Conservation (phyloP, 768 basidiomycete genomes). For the Wakefieldia striispora region DNA sequence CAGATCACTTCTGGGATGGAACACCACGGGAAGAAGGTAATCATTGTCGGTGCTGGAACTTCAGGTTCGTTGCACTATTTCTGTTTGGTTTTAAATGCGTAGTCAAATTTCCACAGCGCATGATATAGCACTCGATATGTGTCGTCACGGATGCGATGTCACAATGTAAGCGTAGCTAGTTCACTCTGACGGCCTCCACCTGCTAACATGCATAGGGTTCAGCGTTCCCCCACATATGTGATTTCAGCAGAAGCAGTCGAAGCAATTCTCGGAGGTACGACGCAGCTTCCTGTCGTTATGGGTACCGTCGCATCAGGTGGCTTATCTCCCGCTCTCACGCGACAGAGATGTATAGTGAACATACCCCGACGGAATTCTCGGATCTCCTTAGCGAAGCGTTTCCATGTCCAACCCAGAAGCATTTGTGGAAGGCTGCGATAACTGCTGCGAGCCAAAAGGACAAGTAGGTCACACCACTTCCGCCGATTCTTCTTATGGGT, state of each 20-base stretch:
- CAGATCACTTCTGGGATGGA: constrained; percentile 44
- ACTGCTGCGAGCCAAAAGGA: constrained; percentile 19
- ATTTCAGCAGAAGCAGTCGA: constrained; percentile 14
- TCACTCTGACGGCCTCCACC: constrained; percentile 27
- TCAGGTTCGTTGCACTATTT: constrained; percentile 38
- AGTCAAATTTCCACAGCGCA: constrained; percentile 25
- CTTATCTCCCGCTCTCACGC: not conserved
- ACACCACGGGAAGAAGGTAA: constrained; percentile 57
- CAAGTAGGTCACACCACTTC: constrained; percentile 10
- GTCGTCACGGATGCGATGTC: constrained; percentile 27
- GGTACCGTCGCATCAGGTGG: too few species aligned
- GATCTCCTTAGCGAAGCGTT: constrained; percentile 23
- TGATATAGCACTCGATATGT: constrained; percentile 39
- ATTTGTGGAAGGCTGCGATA: constrained; percentile 4
- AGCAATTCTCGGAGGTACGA: constrained; percentile 14
- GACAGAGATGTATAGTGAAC: constrained; percentile 26
- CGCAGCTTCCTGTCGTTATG: not conserved
- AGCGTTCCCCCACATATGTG: constrained; percentile 30
- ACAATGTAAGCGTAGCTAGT: constrained; percentile 16
- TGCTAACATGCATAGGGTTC: constrained; percentile 17
- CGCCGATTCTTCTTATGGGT: not conserved
- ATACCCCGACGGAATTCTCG: constrained; percentile 25
- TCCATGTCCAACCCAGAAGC: constrained; percentile 20
- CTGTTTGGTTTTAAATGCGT: constrained; percentile 1
- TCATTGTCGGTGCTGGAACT: constrained; percentile 63